Evolutionary conservation across 2,329 filamentous ascomycete species (phyloP).

Genomic region (Venturiaceae sp.): DNA sequence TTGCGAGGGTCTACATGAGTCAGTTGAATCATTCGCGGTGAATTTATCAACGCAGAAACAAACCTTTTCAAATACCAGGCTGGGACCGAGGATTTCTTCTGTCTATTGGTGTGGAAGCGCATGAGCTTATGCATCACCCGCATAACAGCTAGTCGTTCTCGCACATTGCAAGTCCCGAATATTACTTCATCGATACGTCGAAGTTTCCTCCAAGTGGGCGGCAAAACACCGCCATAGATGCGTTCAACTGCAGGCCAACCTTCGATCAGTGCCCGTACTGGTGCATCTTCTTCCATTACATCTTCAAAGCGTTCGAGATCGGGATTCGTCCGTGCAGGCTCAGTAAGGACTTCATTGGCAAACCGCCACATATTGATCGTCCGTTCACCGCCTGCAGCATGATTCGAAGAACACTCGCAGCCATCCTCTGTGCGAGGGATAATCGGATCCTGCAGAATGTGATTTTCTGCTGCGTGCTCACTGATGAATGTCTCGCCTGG

Average conservation of each 20-base stretch:
- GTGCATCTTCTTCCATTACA: constrained; percentile 1
- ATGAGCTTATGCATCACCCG: constrained; percentile 4
- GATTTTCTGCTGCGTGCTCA: not conserved
- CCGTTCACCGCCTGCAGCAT: not conserved
- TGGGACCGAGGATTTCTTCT: not conserved
- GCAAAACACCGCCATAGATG: not conserved
- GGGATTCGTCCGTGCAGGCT: not conserved
- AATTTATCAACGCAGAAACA: not conserved
- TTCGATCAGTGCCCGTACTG: constrained; percentile 6
- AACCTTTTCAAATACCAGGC: constrained; percentile 9
- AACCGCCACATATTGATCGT: constrained; percentile 5
- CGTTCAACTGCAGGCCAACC: constrained; percentile 4
- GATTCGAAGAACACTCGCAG: not conserved
- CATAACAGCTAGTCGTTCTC: constrained; percentile 5
- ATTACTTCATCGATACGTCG: constrained; percentile 4
- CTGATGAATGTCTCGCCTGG: not conserved
- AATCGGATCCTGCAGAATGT: not conserved
- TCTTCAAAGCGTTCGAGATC: constrained; percentile 4
- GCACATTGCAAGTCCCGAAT: constrained; percentile 1
- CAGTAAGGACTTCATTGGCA: not conserved
- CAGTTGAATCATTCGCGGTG: not conserved
- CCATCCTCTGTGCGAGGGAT: not conserved
- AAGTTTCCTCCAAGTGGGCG: constrained; percentile 4
- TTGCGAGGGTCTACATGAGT: constrained; percentile 7
- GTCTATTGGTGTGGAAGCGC: not conserved